Evolutionary conservation across 208 protist genomes (phyloP).

Genomic region (Leishmania mexicana): DNA sequence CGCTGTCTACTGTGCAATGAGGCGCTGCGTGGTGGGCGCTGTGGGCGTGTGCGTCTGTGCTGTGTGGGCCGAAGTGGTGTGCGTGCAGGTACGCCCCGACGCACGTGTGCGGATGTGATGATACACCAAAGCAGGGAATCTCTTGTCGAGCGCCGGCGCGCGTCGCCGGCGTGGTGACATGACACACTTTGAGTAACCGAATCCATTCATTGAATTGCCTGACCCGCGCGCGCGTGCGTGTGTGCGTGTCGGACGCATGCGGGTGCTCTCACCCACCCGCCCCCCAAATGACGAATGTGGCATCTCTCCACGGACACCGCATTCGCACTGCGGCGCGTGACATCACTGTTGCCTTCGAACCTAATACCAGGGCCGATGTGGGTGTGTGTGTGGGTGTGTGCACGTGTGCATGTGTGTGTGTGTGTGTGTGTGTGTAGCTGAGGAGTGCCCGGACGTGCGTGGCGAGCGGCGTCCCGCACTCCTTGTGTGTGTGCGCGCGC

Average conservation of each 20-base stretch:
- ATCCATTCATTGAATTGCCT: conserved; percentile 26
- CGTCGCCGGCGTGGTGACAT: conserved; percentile 35
- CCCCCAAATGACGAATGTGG: conserved; percentile 14
- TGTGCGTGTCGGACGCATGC: neutral
- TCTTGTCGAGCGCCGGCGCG: conserved; percentile 39
- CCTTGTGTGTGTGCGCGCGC: neutral
- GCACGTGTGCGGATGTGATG: conserved; percentile 13
- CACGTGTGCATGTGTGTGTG: neutral
- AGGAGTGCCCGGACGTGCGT: neutral
- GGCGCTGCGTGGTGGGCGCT: neutral
- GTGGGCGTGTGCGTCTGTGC: neutral
- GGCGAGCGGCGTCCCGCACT: neutral
- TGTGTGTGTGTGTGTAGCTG: neutral
- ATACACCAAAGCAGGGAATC: conserved; percentile 46
- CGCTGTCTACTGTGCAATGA: conserved; percentile 6
- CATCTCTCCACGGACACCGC: conserved; percentile 19
- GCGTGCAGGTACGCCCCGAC: neutral
- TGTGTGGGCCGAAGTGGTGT: neutral
- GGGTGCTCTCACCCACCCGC: neutral
- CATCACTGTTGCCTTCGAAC: conserved; percentile 7
- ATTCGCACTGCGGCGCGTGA: conserved; percentile 12
- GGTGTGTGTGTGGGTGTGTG: too few species aligned
- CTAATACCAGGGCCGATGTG: neutral
- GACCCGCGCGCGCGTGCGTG: conserved; percentile 16
- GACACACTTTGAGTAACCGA: conserved; percentile 38